Base-by-base conservation (phyloP, 768 basidiomycete genomes). In the Russula earlei region DNA sequence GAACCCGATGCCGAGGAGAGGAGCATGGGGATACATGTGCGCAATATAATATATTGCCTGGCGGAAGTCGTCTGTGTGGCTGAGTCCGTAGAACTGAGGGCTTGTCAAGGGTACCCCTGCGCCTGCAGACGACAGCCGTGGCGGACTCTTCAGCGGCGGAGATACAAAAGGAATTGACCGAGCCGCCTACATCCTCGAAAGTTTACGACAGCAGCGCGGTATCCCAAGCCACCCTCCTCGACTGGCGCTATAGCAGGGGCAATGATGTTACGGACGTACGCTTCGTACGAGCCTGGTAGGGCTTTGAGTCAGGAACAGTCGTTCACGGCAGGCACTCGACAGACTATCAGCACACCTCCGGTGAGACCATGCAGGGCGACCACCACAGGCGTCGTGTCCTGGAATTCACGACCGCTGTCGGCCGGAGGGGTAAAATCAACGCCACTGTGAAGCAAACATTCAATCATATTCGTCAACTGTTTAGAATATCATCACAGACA, bases 161-260 rank as follows among this genome's bases (percentile, higher is more conserved):
- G 48, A 25, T 8, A 41, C 15, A 36, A 29, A 41, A 31, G 44
- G 29, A 36, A 41, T 19, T 45, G 31, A 33, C 25, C 25, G n/a
- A n/a, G 14, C 44, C 11, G 50, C 85, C 66, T 63, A 88, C 92
- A 95, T 65, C 91, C 93, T 64, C 94, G 81, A 71, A 87, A 94
- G 72, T 96, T 95, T 67, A 94, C 78, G 11, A 96, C 91, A 12
- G 87, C 85, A 5, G 82, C 94, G 53, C 96, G 79, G 69, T 89
- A 94, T 15, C 92, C 92, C 49, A 95, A 72, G 2, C 94, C 93
- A 20, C 90, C 91, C 63, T 87, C 75, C 38, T 78, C 76, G 5
- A 83, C 77, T 24, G 87, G 78, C 33, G 77, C 76, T 66, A 85
- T 85, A 15, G 84, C 85, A 58, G 81, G 84, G 48, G 80, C 78